Evolutionary conservation across 2,329 filamentous ascomycete species (phyloP).

Genomic region (Alternaria consortialis): DNA sequence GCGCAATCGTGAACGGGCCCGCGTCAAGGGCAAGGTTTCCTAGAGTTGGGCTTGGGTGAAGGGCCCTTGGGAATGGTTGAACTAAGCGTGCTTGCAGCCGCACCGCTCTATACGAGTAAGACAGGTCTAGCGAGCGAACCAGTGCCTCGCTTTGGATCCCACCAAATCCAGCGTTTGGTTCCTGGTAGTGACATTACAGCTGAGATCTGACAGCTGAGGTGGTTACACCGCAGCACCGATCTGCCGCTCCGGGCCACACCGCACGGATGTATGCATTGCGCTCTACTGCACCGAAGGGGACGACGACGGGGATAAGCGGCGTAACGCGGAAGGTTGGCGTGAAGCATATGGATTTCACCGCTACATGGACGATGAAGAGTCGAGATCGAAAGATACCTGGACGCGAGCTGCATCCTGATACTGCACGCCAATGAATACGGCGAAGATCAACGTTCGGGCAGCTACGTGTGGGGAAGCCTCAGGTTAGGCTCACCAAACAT

Average conservation of each 20-base stretch:
- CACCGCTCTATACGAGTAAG: constrained; percentile 14
- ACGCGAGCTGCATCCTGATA: constrained; percentile 6
- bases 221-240: constrained; percentile 9
- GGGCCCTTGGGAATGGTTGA: constrained; percentile 14
- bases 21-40: constrained; percentile 7
- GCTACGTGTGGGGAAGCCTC: constrained; percentile 4
- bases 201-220: constrained; percentile 5
- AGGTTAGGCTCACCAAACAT: neutral
- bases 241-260: constrained; percentile 18
- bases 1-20: constrained; percentile 36
- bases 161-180: constrained; percentile 12
- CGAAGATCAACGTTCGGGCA: constrained; percentile 13
- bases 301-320: neutral
- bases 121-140: constrained; percentile 26
- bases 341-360: neutral
- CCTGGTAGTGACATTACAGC: constrained; percentile 14
- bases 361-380: neutral
- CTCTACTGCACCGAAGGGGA: neutral
- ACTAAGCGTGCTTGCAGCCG: constrained; percentile 29
- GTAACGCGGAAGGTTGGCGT: neutral
- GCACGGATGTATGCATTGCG: constrained; percentile 1
- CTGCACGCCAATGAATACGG: neutral
- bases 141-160: constrained; percentile 10
- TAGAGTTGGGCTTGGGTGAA: constrained; percentile 1
- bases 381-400: neutral